Base-by-base conservation (phyloP, 2,329 filamentous ascomycete genomes). In the Diaporthe batatas region DNA sequence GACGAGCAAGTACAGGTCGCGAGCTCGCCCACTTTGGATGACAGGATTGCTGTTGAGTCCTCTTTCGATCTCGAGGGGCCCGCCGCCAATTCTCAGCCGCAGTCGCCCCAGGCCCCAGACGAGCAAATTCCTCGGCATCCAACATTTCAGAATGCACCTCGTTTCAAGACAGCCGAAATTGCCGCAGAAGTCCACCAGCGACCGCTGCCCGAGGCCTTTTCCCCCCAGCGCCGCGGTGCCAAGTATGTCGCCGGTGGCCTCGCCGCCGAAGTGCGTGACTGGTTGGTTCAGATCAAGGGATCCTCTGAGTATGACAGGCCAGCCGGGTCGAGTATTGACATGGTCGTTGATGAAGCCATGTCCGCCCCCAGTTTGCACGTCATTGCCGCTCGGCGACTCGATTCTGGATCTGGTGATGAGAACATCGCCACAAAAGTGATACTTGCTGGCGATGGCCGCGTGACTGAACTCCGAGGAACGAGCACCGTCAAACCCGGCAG, bases 261-360 rank as follows among this genome's bases (percentile, higher is more conserved):
- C 16, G 84, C 84, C 3, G 80, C 83, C 2, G 81, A 83, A 72
- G 76, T 86, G 11, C 81, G 84, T 8, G 82, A 83, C 77, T 86
- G 84, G 84, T 80, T 86, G 42, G 80, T 86, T 51, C 83, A 84
- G 64, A 80, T 84, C 53, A 84, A 85, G 73, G 79, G 81, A 0
- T 78, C 76, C 21, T 75, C 75, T 21, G 76, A 77, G 29, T 75
- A 73, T 16, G 65, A 71, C n/a, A 68, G 65, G 16, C 70, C 70
- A 70, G 59, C 65, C 21, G 68, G 68, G 3, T 57, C 71, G 32
- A 62, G 39, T 42, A 64, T 73, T 39, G 71, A 65, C 49, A 71
- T 81, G 11, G 67, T 70, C 8, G 77, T 81, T 14, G 76, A 79
- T 2, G 77, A 79, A 18, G 75, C 80, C 18, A 72, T 74, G 10